Percentiles rank a stretch among this genome's conserved stretches.
These are phyloP conservation scores for Pilaira anomala DNA, from an alignment of 192 early-diverging fungal species.

Conservation along the genomic window DNA sequence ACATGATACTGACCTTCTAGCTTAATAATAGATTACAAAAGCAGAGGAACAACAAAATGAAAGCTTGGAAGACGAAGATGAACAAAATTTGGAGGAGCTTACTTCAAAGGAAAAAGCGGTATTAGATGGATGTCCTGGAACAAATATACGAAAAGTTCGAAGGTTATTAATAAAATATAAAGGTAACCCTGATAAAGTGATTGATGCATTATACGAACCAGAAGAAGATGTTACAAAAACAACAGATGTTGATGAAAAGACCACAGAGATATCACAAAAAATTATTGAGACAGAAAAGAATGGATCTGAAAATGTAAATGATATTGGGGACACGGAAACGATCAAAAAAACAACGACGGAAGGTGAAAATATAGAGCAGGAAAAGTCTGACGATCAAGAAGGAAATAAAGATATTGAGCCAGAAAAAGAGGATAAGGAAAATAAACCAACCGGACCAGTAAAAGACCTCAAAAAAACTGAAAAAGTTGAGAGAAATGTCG, in stretches of 20 bases:
- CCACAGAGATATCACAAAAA: too few species aligned
- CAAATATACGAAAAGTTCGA: conserved; percentile 46
- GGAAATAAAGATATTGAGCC: too few species aligned
- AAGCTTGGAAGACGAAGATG: conserved; percentile 14
- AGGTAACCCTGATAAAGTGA: conserved; percentile 47
- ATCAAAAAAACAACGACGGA: too few species aligned
- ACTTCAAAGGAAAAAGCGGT: conserved; percentile 54
- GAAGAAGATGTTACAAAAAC: neutral
- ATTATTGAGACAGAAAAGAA: too few species aligned
- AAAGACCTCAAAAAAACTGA: neutral
- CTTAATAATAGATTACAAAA: conserved; percentile 4
- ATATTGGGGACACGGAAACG: neutral
- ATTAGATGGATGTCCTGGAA: conserved; percentile 50
- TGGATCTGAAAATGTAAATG: neutral
- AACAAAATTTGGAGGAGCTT: conserved; percentile 27
- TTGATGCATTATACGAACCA: conserved; percentile 47
- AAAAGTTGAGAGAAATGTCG: neutral
- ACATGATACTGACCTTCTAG: too few species aligned
- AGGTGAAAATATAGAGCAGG: too few species aligned
- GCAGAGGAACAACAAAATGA: conserved; percentile 11
- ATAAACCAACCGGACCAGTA: neutral
- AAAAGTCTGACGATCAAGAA: neutral
- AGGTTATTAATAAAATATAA: conserved; percentile 43
- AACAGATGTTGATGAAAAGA: neutral
- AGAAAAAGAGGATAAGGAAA: too few species aligned